phyloP scores from a whole-genome alignment of 2,329 filamentous ascomycete genomes.

The Trichoderma asperellum region DNA sequence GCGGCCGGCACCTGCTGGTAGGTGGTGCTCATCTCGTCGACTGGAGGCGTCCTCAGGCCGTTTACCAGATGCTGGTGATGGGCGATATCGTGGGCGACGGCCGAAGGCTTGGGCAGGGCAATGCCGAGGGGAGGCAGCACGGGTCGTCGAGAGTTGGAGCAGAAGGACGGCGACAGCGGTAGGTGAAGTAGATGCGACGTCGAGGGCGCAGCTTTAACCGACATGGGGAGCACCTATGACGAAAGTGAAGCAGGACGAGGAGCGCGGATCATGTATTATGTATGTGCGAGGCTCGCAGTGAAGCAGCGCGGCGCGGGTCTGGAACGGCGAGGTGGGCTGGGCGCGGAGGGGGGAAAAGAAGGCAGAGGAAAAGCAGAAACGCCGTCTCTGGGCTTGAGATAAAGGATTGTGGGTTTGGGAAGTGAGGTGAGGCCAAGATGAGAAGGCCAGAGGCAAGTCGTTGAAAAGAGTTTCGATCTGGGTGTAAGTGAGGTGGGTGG shows the following conservation, averaged over 20 bases:
- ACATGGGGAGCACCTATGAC: constrained; percentile 36
- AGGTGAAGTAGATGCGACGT: constrained; percentile 31
- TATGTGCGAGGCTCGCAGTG: constrained; percentile 18
- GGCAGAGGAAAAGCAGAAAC: background rate
- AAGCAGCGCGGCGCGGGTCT: constrained; percentile 23
- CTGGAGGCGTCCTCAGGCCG: constrained; percentile 56
- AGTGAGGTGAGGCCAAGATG: constrained; percentile 20
- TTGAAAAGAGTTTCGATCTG: constrained; percentile 13
- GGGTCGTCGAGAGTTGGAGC: constrained; percentile 32
- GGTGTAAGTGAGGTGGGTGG: constrained; percentile 14
- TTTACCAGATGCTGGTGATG: constrained; percentile 32
- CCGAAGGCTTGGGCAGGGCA: constrained; percentile 35
- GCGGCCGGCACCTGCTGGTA: constrained; percentile 54
- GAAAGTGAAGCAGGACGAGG: constrained; percentile 10
- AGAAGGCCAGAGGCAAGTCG: constrained; percentile 14
- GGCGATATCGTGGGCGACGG: constrained; percentile 32
- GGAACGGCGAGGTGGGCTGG: background rate
- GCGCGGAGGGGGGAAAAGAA: background rate
- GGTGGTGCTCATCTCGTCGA: constrained; percentile 58
- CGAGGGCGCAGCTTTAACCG: constrained; percentile 35
- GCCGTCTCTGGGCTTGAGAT: background rate
- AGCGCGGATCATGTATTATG: background rate
- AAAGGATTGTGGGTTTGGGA: constrained; percentile 12
- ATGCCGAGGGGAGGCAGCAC: constrained; percentile 31
- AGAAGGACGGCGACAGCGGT: constrained; percentile 34